Evolutionary conservation across 257 asterid species (phyloP).

Genomic region (Primulina eburnea): DNA sequence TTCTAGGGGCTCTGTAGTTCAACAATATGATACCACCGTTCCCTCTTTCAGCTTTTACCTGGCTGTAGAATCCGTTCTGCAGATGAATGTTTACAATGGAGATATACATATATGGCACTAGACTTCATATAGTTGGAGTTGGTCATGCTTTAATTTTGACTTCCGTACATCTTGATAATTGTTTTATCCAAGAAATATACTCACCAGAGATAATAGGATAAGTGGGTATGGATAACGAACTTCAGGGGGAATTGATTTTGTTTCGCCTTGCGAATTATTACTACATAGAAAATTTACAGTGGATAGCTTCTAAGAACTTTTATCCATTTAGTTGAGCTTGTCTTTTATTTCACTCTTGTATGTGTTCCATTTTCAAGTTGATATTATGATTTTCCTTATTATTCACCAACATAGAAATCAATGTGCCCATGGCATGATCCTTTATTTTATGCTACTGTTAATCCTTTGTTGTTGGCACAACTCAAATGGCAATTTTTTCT

Average conservation of each 20-base stretch:
- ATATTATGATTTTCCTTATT: not conserved
- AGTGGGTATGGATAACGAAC: not conserved
- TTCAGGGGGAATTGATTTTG: too few relatives aligned
- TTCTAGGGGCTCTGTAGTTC: not conserved
- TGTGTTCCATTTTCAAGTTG: not conserved
- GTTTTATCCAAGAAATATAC: too few relatives aligned
- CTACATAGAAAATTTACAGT: too few relatives aligned
- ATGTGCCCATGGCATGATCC: not conserved
- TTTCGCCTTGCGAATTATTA: too few relatives aligned
- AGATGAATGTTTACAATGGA: too few relatives aligned
- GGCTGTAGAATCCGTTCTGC: not conserved
- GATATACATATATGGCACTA: too few relatives aligned
- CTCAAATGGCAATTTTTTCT: not conserved
- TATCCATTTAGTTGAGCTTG: not conserved
- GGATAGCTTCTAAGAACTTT: too few relatives aligned
- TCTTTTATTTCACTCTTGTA: not conserved
- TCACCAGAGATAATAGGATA: not conserved
- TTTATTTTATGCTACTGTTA: not conserved
- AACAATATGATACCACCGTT: not conserved
- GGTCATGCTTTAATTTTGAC: not conserved
- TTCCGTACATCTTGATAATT: too few relatives aligned
- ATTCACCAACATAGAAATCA: not conserved
- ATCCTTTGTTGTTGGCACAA: not conserved
- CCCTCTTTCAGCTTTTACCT: not conserved
- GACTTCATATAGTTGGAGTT: not conserved